phyloP scores from a whole-genome alignment of 2,329 filamentous ascomycete species.

The Aspergillus spinulosporus region DNA sequence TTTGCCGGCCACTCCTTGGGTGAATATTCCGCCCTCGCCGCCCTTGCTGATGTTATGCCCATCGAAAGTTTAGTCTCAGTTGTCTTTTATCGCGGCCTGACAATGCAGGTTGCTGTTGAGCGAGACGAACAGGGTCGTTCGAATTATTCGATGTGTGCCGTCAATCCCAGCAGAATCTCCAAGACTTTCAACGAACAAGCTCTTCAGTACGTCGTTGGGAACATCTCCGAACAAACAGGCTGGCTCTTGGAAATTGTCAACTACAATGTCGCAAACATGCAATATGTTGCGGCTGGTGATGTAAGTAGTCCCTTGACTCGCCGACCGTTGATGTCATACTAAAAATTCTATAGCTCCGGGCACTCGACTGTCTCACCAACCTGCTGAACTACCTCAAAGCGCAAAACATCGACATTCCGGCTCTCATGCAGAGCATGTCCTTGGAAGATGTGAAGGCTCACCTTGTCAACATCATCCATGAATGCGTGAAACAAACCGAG shows the following conservation, averaged over 20 bases:
- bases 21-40: conserved; percentile 96
- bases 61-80: conserved; percentile 98
- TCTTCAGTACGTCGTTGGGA: conserved; percentile 93
- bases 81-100: conserved; percentile 97
- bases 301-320: conserved; percentile 32
- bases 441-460: conserved; percentile 90
- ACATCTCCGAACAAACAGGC: conserved; percentile 86
- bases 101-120: conserved; percentile 99
- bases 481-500: conserved; percentile 81
- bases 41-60: conserved; percentile 98
- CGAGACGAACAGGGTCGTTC: conserved; percentile 89
- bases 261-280: conserved; percentile 74
- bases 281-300: conserved; percentile 68
- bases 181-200: conserved; percentile 99
- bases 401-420: conserved; percentile 95
- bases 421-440: conserved; percentile 80
- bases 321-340: background rate
- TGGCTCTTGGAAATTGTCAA: conserved; percentile 99
- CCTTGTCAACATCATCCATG: conserved; percentile 85
- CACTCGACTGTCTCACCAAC: conserved; percentile 67
- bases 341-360: conserved; percentile 51
- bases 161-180: conserved; percentile 96
- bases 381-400: conserved; percentile 95
- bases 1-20: conserved; percentile 97
- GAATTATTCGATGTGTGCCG: conserved; percentile 99